Base-by-base conservation (phyloP, 768 basidiomycete species). In the Lenzites betulinus region DNA sequence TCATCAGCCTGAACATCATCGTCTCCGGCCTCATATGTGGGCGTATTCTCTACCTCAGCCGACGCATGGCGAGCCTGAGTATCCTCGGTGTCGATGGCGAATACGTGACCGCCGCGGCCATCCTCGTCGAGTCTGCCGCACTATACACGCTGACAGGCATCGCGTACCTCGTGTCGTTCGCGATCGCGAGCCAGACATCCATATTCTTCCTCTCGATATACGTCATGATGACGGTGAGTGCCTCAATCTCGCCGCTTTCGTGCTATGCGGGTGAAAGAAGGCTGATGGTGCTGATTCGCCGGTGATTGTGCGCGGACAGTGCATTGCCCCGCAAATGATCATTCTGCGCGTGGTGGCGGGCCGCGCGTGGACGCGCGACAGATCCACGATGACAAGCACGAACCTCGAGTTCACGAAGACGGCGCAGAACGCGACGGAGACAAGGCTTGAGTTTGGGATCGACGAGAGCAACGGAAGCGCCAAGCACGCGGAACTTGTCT, bases 121-220 rank as follows among this genome's bases (percentile, higher is more conserved):
- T 76, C 44, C 63, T 77, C 39, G 64, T 78, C 47, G 77, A 78
- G 62, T 74, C 73, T 13, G 74, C 75, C 2, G 69, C 71, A 8
- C 71, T 72, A 7, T 77, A 74, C 63, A 74, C 72, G 50, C 20
- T 73, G 11, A 60, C 71, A 47, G 77, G 76, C 2, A 69, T 77
- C 54, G 72, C 73, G 68, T 76, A 71, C 61, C 67, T 76, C 49
- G 69, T 76, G 51, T 68, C 75, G 1, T 77, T 74, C 60, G 74
- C 72, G 2, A 47, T 68, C 11, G 67, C 66, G 30, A 72, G 70
- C 51, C 64, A 67, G 22, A 69, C 69, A 15, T 66, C 71, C 3
- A 73, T 74, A 43, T 67, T 72, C 7, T 75, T 79, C 58, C 74
- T 74, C 38, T 62, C 64, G 15, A 71, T 75, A 51, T 69, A 77